phyloP scores from a whole-genome alignment of 768 basidiomycete genomes.

The Exsudoporus frostii region DNA sequence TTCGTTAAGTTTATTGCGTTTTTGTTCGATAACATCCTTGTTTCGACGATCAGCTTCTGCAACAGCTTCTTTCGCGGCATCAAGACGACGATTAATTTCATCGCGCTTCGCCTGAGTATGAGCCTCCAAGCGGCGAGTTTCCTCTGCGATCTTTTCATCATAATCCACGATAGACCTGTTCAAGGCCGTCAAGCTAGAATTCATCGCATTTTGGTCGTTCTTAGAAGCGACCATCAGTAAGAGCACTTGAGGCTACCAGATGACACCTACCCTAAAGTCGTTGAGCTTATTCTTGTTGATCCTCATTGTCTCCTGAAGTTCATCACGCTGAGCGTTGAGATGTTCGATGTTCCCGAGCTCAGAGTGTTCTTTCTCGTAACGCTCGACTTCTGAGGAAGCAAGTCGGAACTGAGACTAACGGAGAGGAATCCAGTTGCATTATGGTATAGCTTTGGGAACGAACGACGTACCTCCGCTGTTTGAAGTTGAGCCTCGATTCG shows the following conservation, averaged over 20 bases:
- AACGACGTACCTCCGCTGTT: conserved; percentile 35
- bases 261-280: conserved; percentile 42
- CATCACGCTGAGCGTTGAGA: conserved; percentile 38
- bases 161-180: conserved; percentile 34
- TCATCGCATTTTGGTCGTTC: conserved; percentile 52
- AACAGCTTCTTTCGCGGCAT: conserved; percentile 41
- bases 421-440: not conserved
- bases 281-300: conserved; percentile 43
- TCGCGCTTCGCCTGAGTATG: conserved; percentile 64
- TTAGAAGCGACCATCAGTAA: conserved; percentile 25
- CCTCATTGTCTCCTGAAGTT: conserved; percentile 40
- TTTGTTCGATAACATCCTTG: conserved; percentile 32
- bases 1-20: conserved; percentile 30
- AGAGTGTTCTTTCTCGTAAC: conserved; percentile 38
- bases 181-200: conserved; percentile 35
- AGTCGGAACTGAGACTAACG: conserved; percentile 33
- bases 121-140: conserved; percentile 50
- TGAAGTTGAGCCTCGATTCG: conserved; percentile 40
- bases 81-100: conserved; percentile 50
- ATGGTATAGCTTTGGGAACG: conserved; percentile 1
- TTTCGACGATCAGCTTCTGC: conserved; percentile 35
- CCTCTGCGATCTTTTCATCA: conserved; percentile 49
- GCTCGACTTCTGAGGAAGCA: conserved; percentile 36
- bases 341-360: conserved; percentile 47
- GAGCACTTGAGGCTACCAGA: not conserved